These are phyloP conservation scores for Lophiostoma macrostomum DNA, from an alignment of 495 filamentous ascomycete genomes.

Conservation along the genomic window DNA sequence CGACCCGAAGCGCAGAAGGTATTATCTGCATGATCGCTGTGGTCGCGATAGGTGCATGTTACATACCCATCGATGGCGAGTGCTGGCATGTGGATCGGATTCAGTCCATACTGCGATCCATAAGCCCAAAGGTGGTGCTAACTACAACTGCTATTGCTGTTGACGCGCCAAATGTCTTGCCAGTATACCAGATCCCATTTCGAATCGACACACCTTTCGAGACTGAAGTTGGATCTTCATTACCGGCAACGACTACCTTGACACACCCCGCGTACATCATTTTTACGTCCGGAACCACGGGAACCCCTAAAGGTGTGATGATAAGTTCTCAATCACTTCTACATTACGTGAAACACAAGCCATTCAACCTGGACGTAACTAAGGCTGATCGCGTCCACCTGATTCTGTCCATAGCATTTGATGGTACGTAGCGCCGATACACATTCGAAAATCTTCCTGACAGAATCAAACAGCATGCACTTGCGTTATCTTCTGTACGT, in stretches of 20 bases:
- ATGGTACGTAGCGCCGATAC: conserved; percentile 8
- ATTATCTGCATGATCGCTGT: conserved; percentile 26
- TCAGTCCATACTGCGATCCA: conserved; percentile 8
- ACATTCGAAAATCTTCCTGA: not conserved
- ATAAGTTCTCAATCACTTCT: conserved; percentile 43
- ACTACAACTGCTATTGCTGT: too few relatives aligned
- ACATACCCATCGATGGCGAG: conserved; percentile 35
- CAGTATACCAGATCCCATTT: too few relatives aligned
- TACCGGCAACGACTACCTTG: not conserved
- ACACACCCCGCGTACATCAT: conserved; percentile 18
- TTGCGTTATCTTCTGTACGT: conserved; percentile 11
- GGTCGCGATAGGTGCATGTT: conserved; percentile 32
- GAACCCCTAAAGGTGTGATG: conserved; percentile 26
- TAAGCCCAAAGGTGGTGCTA: not conserved
- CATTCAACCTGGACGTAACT: conserved; percentile 8
- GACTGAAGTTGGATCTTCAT: too few relatives aligned
- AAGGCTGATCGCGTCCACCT: not conserved
- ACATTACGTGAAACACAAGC: conserved; percentile 34
- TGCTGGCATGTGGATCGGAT: conserved; percentile 32
- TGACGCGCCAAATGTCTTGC: too few relatives aligned
- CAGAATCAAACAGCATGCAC: conserved; percentile 17
- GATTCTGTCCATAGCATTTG: conserved; percentile 24
- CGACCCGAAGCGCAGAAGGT: conserved; percentile 20
- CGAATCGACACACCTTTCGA: not conserved
- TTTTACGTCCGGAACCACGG: conserved; percentile 29